phyloP scores from a whole-genome alignment of 2,329 filamentous ascomycete genomes.

The Calonectria pteridis region DNA sequence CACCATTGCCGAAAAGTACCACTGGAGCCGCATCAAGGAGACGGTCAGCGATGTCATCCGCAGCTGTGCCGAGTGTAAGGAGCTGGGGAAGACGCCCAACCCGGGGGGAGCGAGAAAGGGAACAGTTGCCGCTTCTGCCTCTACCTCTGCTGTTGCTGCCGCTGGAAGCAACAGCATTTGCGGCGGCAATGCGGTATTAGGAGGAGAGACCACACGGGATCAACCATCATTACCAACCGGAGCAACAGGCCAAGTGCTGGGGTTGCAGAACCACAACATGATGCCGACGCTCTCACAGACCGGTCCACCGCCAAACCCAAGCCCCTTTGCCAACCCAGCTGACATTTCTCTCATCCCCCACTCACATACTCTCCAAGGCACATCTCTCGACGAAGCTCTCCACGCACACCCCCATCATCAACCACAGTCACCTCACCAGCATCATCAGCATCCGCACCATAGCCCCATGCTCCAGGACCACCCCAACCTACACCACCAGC shows the following conservation, averaged over 20 bases:
- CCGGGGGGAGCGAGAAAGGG: constrained; percentile 43
- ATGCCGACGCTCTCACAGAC: constrained; percentile 44
- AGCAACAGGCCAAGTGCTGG: constrained; percentile 41
- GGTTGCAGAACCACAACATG: constrained; percentile 46
- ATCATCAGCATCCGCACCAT: constrained; percentile 33
- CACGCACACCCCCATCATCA: constrained; percentile 38
- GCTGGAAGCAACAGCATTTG: constrained; percentile 15
- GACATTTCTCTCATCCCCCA: constrained; percentile 60
- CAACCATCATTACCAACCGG: constrained; percentile 32
- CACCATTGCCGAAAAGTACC: constrained; percentile 91
- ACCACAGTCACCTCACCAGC: constrained; percentile 36
- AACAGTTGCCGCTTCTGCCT: constrained; percentile 6
- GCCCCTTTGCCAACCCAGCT: constrained; percentile 60
- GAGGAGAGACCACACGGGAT: constrained; percentile 20
- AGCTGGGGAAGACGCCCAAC: constrained; percentile 71
- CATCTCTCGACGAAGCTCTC: constrained; percentile 41
- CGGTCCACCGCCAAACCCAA: constrained; percentile 45
- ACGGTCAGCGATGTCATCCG: constrained; percentile 95
- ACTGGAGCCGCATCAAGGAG: constrained; percentile 98
- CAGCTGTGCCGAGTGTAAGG: constrained; percentile 91
- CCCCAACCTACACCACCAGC: constrained; percentile 42
- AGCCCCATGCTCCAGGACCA: constrained; percentile 49
- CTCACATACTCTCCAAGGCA: constrained; percentile 53
- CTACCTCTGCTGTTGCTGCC: constrained; percentile 2
- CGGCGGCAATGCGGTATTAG: constrained; percentile 20